Conservation (phyloP, 73 alveolate genomes). For the Loxodes magnus region DNA sequence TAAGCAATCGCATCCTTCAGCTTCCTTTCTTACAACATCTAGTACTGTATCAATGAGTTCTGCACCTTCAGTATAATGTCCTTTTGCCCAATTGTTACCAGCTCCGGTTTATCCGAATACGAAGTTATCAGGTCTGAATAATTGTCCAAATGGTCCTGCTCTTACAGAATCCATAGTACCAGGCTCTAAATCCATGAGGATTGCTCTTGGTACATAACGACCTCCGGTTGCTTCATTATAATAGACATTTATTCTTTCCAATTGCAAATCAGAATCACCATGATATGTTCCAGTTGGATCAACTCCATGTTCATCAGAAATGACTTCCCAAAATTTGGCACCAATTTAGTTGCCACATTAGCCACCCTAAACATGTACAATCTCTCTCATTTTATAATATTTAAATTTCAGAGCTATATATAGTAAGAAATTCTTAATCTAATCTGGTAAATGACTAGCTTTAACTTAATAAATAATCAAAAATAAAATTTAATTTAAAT, state of each 20-base stretch:
- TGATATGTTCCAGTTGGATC: slow-evolving; percentile 97
- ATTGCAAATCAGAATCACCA: slow-evolving; percentile 94
- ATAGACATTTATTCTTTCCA: slow-evolving; percentile 89
- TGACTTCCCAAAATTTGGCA: slow-evolving; percentile 96
- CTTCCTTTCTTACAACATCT: slow-evolving; percentile 93
- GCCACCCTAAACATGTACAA: slow-evolving; percentile 95
- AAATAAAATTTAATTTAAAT: too few species aligned
- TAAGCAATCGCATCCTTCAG: slow-evolving; percentile 92
- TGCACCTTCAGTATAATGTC: slow-evolving; percentile 96
- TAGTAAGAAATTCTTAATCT: too few species aligned
- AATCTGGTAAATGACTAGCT: too few species aligned
- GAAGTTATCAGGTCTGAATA: slow-evolving; percentile 99
- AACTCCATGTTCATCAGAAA: slow-evolving; percentile 97
- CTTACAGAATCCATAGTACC: slow-evolving; percentile 94
- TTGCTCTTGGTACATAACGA: slow-evolving; percentile 94
- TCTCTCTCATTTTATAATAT: slow-evolving; percentile 79
- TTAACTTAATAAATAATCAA: too few species aligned
- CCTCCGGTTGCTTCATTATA: slow-evolving; percentile 98
- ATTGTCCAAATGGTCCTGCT: slow-evolving; percentile 97
- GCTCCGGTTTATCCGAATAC: slow-evolving; percentile 94
- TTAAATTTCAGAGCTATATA: too few species aligned
- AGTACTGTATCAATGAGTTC: slow-evolving; percentile 81
- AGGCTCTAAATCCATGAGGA: slow-evolving; percentile 97
- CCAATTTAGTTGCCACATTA: slow-evolving; percentile 97
- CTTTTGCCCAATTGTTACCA: slow-evolving; percentile 99